These are phyloP conservation scores for Petunia secreta DNA, from an alignment of 257 asterid species.

Conservation along the genomic window DNA sequence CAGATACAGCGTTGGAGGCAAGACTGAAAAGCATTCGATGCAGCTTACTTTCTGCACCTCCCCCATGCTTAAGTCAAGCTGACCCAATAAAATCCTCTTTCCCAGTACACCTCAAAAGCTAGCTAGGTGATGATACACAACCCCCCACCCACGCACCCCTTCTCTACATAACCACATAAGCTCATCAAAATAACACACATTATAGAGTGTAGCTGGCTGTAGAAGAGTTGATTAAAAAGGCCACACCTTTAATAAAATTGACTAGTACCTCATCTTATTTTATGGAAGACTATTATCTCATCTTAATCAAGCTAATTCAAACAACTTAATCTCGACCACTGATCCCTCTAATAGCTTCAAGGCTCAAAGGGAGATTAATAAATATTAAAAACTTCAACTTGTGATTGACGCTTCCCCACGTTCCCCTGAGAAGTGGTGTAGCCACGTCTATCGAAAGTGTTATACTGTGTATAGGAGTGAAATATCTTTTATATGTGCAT, in stretches of 20 bases:
- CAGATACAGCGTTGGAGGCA: constrained; percentile 9
- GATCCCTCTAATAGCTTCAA: too few relatives aligned
- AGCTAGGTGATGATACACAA: not conserved
- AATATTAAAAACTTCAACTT: not conserved
- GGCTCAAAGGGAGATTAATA: not conserved
- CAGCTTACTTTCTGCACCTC: not conserved
- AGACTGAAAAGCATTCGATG: not conserved
- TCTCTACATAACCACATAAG: constrained; percentile 13
- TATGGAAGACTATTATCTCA: not conserved
- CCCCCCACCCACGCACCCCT: not conserved
- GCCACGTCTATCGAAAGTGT: not conserved
- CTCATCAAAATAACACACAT: constrained; percentile 2
- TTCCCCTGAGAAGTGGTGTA: not conserved
- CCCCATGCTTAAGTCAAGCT: not conserved
- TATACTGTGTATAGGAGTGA: too few relatives aligned
- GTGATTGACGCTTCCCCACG: not conserved
- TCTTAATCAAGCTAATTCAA: not conserved
- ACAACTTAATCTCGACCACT: not conserved
- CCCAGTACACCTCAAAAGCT: not conserved
- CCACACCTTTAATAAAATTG: not conserved
- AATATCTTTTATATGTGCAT: too few relatives aligned
- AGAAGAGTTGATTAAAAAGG: constrained; percentile 17
- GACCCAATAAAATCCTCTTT: not conserved
- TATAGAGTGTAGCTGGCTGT: not conserved
- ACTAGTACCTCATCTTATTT: not conserved